Percentiles rank a stretch among this genome's conserved stretches.
Evolutionary conservation across 23 red algal species (phyloP).

Genomic region (Gracilaria gracilis): DNA sequence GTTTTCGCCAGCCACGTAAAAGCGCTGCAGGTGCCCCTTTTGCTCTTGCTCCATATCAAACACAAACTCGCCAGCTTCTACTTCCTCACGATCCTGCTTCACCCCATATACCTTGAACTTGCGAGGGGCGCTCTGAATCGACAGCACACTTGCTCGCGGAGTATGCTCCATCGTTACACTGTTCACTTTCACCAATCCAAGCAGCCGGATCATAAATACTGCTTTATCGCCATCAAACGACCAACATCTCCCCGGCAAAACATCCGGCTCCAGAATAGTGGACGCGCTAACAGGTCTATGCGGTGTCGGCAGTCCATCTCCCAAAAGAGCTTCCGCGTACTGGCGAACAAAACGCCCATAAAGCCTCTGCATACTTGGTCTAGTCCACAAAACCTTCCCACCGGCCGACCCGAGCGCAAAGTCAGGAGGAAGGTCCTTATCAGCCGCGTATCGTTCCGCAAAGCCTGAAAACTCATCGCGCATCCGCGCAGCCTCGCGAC

Average conservation of each 20-base stretch:
- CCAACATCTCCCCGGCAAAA: slow-evolving; percentile 80
- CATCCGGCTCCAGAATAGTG: slow-evolving; percentile 60
- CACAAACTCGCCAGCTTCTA: slow-evolving; percentile 64
- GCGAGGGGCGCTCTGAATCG: slow-evolving; percentile 49
- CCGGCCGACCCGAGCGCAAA: slow-evolving; percentile 78
- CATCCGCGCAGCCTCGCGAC: neutral
- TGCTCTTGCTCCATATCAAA: slow-evolving; percentile 56
- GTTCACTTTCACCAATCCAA: slow-evolving; percentile 36
- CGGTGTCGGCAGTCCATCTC: slow-evolving; percentile 29
- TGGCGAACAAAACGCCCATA: slow-evolving; percentile 41
- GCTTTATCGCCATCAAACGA: slow-evolving; percentile 62
- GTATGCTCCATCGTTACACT: slow-evolving; percentile 83
- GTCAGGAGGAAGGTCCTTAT: slow-evolving; percentile 77
- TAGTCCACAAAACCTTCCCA: slow-evolving; percentile 39
- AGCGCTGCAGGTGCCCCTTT: slow-evolving; percentile 63
- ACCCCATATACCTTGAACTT: slow-evolving; percentile 53
- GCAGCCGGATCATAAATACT: slow-evolving; percentile 70
- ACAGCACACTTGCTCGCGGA: slow-evolving; percentile 46
- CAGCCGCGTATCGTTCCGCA: slow-evolving; percentile 70
- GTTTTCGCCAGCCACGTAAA: slow-evolving; percentile 33
- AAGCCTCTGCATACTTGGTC: slow-evolving; percentile 35
- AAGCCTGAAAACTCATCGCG: slow-evolving; percentile 52
- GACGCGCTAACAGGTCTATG: slow-evolving; percentile 33
- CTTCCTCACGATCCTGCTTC: slow-evolving; percentile 12
- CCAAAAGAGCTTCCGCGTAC: slow-evolving; percentile 50